These are phyloP conservation scores for Eragrostis nindensis DNA, from an alignment of 176 grass and related monocot species.

Conservation along the genomic window DNA sequence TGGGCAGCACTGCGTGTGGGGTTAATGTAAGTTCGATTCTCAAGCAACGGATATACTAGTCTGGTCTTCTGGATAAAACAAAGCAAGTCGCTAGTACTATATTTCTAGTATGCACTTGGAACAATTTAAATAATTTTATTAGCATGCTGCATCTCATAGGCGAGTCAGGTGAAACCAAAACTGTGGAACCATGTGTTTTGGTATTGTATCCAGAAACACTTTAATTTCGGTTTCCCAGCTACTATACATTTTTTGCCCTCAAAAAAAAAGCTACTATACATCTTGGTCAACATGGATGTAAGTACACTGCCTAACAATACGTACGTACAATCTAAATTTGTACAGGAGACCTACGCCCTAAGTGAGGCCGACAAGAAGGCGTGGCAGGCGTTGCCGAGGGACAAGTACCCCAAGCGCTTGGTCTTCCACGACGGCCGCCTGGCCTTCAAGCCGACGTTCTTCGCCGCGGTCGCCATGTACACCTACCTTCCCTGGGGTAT, in stretches of 20 bases:
- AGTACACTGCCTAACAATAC: not conserved
- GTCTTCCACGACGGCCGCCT: slow-evolving; percentile 87
- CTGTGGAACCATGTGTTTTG: not conserved
- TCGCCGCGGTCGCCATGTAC: slow-evolving; percentile 64
- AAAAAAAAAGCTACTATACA: too few species aligned
- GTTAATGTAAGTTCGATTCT: not conserved
- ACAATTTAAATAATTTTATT: not conserved
- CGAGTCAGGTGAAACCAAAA: not conserved
- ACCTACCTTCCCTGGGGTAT: slow-evolving; percentile 62
- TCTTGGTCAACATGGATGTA: not conserved
- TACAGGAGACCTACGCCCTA: slow-evolving; percentile 52
- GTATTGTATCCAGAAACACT: not conserved
- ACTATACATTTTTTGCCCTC: too few species aligned
- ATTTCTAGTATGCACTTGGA: not conserved
- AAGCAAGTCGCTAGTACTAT: not conserved
- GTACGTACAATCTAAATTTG: slow-evolving; percentile 4
- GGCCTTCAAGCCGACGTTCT: slow-evolving; percentile 59
- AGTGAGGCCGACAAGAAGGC: slow-evolving; percentile 54
- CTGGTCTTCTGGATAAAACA: not conserved
- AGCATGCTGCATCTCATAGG: not conserved
- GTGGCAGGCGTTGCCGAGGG: slow-evolving; percentile 51
- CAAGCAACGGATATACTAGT: slow-evolving; percentile 7
- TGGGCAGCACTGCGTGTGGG: too few species aligned
- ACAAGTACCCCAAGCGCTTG: slow-evolving; percentile 53
- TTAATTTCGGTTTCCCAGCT: too few species aligned